phyloP scores from a whole-genome alignment of 129 eudicot genomes.

The Artemisia tridentata region DNA sequence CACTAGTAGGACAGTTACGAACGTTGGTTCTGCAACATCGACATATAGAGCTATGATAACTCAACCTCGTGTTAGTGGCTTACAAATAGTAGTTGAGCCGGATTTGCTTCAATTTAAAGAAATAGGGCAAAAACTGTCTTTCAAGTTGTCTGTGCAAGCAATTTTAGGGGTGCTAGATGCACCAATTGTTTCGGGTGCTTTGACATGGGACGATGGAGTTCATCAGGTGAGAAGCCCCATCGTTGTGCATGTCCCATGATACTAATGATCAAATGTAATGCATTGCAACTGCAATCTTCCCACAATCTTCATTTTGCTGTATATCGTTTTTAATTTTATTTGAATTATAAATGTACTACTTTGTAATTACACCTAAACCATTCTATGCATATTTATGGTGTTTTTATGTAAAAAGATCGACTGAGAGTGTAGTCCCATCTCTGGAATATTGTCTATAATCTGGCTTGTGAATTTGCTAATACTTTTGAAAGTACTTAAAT shows the following conservation, averaged over 20 bases:
- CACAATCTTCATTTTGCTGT: too few species aligned
- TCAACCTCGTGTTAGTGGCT: background rate
- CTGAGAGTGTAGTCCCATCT: too few species aligned
- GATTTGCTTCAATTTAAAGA: slow-evolving; percentile 13
- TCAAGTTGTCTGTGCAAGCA: slow-evolving; percentile 5
- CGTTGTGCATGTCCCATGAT: slow-evolving; percentile 30
- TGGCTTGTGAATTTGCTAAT: too few species aligned
- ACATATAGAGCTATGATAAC: slow-evolving; percentile 8
- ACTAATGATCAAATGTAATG: background rate
- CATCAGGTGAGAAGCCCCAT: slow-evolving; percentile 37
- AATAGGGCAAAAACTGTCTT: slow-evolving; percentile 23
- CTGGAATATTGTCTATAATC: too few species aligned
- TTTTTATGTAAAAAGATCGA: too few species aligned
- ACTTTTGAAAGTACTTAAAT: too few species aligned
- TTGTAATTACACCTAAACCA: too few species aligned
- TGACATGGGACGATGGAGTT: slow-evolving; percentile 29
- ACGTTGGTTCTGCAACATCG: slow-evolving; percentile 27
- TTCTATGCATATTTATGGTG: too few species aligned
- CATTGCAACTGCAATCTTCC: too few species aligned
- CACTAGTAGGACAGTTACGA: slow-evolving; percentile 15
- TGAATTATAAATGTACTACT: too few species aligned
- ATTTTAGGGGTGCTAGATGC: background rate
- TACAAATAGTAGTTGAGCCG: slow-evolving; percentile 13
- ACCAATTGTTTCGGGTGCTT: slow-evolving; percentile 21
- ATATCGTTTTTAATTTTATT: too few species aligned